Conservation (phyloP, 257 asterid genomes). For the Nicotiana knightiana region DNA sequence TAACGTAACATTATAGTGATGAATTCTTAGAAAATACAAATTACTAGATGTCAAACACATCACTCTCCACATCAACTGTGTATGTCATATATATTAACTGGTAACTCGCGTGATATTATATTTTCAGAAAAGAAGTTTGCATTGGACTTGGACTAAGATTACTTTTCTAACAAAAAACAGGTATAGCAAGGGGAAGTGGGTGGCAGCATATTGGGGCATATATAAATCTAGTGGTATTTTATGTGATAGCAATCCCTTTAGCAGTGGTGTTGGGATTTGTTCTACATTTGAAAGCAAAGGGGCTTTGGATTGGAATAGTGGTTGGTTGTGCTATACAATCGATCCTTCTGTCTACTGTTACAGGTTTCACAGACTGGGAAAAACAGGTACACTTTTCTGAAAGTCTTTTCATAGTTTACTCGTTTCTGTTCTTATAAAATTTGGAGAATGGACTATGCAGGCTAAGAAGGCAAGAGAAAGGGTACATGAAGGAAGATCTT, state of each 20-base stretch:
- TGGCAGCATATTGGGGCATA: conserved; percentile 59
- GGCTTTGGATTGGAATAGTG: conserved; percentile 53
- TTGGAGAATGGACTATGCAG: conserved; percentile 10
- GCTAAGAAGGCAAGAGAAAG: conserved; percentile 26
- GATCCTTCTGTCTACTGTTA: conserved; percentile 25
- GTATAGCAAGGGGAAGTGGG: conserved; percentile 60
- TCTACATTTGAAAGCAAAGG: conserved; percentile 33
- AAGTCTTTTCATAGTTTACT: neutral
- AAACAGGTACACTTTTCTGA: conserved; percentile 15
- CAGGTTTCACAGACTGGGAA: conserved; percentile 39
- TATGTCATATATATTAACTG: too few relatives aligned
- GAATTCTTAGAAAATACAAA: too few relatives aligned
- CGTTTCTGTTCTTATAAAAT: neutral
- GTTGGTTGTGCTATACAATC: conserved; percentile 31
- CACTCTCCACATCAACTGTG: too few relatives aligned
- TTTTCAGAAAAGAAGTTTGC: neutral
- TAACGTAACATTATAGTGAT: too few relatives aligned
- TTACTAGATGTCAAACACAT: too few relatives aligned
- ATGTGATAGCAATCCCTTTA: conserved; percentile 42
- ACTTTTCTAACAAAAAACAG: conserved; percentile 8
- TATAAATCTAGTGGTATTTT: conserved; percentile 46
- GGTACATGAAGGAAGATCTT: neutral
- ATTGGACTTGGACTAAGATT: neutral
- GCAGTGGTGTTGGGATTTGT: conserved; percentile 32
- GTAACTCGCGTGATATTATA: too few relatives aligned